Evolutionary conservation across 306 rosid species (phyloP).

Genomic region (Vigna mungo): DNA sequence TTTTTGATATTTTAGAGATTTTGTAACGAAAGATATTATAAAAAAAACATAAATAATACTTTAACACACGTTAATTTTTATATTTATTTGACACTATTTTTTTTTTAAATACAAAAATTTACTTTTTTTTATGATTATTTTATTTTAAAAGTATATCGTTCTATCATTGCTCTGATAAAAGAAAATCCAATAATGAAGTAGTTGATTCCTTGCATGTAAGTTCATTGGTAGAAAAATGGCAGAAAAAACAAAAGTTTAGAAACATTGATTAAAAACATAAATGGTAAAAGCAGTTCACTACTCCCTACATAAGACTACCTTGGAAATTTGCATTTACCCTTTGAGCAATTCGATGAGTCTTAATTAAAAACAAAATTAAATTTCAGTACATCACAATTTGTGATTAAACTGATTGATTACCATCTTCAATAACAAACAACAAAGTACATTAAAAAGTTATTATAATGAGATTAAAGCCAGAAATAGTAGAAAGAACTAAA

Average conservation of each 20-base stretch:
- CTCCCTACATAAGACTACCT: background rate
- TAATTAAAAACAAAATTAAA: background rate
- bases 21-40: too few relatives aligned
- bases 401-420: background rate
- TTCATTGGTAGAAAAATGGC: background rate
- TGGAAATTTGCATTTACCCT: background rate
- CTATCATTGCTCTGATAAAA: too few relatives aligned
- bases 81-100: too few relatives aligned
- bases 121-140: too few relatives aligned
- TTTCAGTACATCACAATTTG: background rate
- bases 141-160: rapidly evolving
- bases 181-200: too few relatives aligned
- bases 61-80: too few relatives aligned
- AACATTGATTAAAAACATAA: conserved; percentile 17
- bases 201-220: background rate
- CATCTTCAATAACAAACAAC: background rate
- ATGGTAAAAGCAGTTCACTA: background rate
- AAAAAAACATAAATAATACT: too few relatives aligned
- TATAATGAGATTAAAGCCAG: background rate
- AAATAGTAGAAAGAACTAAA: conserved; percentile 37
- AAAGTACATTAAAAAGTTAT: background rate
- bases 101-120: too few relatives aligned
- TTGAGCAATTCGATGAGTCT: background rate
- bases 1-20: too few relatives aligned
- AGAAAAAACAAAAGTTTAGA: background rate